Conservation (phyloP, 176 grass and related monocot species). For the Phragmites australis region DNA sequence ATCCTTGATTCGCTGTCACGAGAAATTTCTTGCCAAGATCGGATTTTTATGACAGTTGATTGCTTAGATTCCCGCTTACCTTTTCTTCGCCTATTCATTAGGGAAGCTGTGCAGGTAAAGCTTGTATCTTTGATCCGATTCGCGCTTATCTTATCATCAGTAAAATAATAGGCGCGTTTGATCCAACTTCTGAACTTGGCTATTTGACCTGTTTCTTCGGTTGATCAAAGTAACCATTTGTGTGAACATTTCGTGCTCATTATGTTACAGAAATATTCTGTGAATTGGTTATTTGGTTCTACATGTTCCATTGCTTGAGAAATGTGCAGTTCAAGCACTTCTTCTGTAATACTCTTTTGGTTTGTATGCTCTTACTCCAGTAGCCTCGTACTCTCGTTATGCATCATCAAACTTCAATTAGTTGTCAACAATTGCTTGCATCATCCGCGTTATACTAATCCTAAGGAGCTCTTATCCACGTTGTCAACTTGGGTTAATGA, state of each 20-base stretch:
- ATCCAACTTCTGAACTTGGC: not conserved
- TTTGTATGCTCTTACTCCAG: not conserved
- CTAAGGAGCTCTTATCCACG: constrained; percentile 23
- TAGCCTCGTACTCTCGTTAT: not conserved
- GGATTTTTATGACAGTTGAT: constrained; percentile 8
- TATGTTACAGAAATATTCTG: not conserved
- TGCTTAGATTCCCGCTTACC: constrained; percentile 14
- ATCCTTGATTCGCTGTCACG: constrained; percentile 30
- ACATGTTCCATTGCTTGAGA: not conserved
- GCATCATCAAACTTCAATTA: not conserved
- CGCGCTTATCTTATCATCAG: not conserved
- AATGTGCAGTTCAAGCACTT: constrained; percentile 15
- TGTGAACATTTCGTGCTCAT: not conserved
- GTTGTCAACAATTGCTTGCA: not conserved
- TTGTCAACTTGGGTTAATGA: constrained; percentile 18
- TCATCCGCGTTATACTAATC: constrained; percentile 16
- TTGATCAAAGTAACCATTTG: not conserved
- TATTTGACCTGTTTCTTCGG: not conserved
- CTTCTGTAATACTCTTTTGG: not conserved
- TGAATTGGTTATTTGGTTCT: not conserved
- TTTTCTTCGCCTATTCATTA: not conserved
- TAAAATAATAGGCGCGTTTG: not conserved
- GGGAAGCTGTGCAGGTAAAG: not conserved
- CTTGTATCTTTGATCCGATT: constrained; percentile 17
- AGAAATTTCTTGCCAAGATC: constrained; percentile 12